phyloP scores from a whole-genome alignment of 345 rosid species.

The Draba incana region DNA sequence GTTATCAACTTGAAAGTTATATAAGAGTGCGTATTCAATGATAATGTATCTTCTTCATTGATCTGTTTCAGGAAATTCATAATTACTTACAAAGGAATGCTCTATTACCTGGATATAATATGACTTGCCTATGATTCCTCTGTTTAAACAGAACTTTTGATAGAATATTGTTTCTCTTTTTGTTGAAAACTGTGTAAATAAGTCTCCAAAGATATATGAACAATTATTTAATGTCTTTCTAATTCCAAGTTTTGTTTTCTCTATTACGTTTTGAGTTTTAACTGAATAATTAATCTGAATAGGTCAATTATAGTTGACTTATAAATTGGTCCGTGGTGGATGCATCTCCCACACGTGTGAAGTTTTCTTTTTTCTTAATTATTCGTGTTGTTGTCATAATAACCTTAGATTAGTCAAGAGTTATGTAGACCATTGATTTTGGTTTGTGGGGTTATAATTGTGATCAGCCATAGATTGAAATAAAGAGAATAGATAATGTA shows the following conservation, averaged over 20 bases:
- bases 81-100: slow-evolving; percentile 28
- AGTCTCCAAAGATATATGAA: background rate
- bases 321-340: background rate
- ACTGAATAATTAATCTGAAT: slow-evolving; percentile 10
- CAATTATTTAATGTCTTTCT: background rate
- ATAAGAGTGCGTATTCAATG: background rate
- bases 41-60: slow-evolving; percentile 3
- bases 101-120: slow-evolving; percentile 25
- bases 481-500: slow-evolving; percentile 14
- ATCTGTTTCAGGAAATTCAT: slow-evolving; percentile 43
- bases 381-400: slow-evolving; percentile 2
- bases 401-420: slow-evolving; percentile 22
- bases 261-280: background rate
- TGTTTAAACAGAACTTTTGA: background rate
- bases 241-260: slow-evolving; percentile 2
- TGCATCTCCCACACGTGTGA: slow-evolving; percentile 21
- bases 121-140: slow-evolving; percentile 11
- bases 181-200: background rate
- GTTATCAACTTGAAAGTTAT: background rate
- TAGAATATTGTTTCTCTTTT: background rate
- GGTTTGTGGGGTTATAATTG: slow-evolving; percentile 16
- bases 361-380: background rate
- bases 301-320: slow-evolving; percentile 22
- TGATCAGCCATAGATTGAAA: background rate
- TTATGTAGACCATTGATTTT: slow-evolving; percentile 23